These are phyloP conservation scores for Chaetomium sp. DNA, from an alignment of 2,329 filamentous ascomycete genomes.

Conservation along the genomic window DNA sequence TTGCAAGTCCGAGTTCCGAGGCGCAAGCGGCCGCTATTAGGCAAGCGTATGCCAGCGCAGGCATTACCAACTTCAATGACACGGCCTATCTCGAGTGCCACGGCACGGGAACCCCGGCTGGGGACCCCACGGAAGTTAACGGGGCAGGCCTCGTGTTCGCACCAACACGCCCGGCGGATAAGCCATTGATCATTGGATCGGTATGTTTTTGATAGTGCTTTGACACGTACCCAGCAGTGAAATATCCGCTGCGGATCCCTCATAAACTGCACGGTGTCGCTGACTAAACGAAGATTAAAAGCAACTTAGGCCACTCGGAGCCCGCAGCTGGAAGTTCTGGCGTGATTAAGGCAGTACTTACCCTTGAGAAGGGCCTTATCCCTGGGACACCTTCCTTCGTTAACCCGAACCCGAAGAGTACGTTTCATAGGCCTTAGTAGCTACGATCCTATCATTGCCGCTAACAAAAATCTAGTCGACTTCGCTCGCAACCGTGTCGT, in stretches of 20 bases:
- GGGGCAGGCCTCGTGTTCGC: slow-evolving; percentile 39
- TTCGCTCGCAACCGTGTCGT: slow-evolving; percentile 23
- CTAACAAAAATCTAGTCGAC: too few relatives aligned
- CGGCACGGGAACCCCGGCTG: slow-evolving; percentile 47
- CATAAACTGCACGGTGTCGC: too few relatives aligned
- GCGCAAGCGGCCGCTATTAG: slow-evolving; percentile 42
- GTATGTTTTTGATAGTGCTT: too few relatives aligned
- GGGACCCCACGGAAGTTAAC: slow-evolving; percentile 44
- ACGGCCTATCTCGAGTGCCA: slow-evolving; percentile 43
- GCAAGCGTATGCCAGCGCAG: slow-evolving; percentile 39
- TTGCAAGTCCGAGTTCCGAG: slow-evolving; percentile 45
- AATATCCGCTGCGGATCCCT: too few relatives aligned
- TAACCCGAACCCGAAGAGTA: slow-evolving; percentile 29
- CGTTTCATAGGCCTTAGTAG: too few relatives aligned
- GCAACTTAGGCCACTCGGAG: slow-evolving; percentile 42
- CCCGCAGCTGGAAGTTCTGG: slow-evolving; percentile 32
- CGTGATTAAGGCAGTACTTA: slow-evolving; percentile 40
- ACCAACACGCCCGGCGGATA: slow-evolving; percentile 1
- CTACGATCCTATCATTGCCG: too few relatives aligned
- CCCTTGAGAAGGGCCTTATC: slow-evolving; percentile 38
- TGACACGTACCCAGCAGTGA: too few relatives aligned
- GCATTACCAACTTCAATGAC: slow-evolving; percentile 20
- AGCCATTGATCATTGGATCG: slow-evolving; percentile 35
- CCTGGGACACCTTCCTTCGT: slow-evolving; percentile 35
- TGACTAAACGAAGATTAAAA: slow-evolving; percentile 32